Evolutionary conservation across 2,329 filamentous ascomycete genomes (phyloP).

Genomic region (Aaosphaeria pasadenensis): DNA sequence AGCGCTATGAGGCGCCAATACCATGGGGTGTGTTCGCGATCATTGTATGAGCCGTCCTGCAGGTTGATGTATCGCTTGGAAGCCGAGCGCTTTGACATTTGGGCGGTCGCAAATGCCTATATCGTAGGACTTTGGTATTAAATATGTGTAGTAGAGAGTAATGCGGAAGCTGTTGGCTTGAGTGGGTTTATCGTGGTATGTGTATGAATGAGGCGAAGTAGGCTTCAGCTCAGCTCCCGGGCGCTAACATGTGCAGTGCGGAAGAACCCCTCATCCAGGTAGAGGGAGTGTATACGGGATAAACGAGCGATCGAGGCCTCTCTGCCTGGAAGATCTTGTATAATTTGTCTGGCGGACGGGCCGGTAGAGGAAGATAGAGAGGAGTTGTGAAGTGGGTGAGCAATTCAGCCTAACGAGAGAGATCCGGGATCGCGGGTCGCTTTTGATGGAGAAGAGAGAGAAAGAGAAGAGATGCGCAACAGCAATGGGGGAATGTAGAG

Average conservation of each 20-base stretch:
- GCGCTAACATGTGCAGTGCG: not conserved
- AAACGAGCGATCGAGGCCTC: not conserved
- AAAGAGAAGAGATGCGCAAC: not conserved
- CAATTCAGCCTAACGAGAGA: constrained; percentile 1
- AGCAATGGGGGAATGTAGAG: not conserved
- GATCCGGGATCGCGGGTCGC: constrained; percentile 3
- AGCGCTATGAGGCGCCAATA: constrained; percentile 48
- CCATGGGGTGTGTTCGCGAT: constrained; percentile 36
- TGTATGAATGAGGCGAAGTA: not conserved
- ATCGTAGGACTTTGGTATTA: too few species aligned
- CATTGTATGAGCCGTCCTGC: constrained; percentile 13
- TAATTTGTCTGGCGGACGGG: not conserved
- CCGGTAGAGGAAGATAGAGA: not conserved
- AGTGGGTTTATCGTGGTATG: too few species aligned
- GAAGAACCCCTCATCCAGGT: not conserved
- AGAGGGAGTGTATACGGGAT: not conserved
- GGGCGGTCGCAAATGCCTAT: constrained; percentile 6
- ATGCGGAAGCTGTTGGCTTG: too few species aligned
- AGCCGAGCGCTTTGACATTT: constrained; percentile 27
- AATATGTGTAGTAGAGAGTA: too few species aligned
- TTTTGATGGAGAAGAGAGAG: not conserved
- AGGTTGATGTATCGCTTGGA: constrained; percentile 31
- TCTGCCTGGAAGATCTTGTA: not conserved
- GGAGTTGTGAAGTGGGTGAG: not conserved
- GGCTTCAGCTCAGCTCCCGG: constrained; percentile 1